phyloP scores from a whole-genome alignment of 352 stramenopile species.

The Phytophthora melonis region DNA sequence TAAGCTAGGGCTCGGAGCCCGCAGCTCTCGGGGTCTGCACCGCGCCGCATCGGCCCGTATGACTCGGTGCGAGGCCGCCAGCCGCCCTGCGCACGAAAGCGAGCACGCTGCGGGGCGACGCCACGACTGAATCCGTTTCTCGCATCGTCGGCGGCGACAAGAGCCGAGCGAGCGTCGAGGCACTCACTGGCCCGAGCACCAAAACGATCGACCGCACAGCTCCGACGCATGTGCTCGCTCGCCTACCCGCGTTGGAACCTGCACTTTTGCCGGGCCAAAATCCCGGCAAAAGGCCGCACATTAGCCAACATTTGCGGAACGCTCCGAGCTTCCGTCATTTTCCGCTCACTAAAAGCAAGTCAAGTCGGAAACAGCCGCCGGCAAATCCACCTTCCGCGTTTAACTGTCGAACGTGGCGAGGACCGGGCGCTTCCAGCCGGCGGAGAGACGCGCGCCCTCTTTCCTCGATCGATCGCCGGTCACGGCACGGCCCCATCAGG shows the following conservation, averaged over 20 bases:
- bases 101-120: constrained; percentile 6
- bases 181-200: neutral
- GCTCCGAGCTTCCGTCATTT: constrained; percentile 20
- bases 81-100: constrained; percentile 14
- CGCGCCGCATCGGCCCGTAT: constrained; percentile 12
- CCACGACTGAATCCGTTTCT: constrained; percentile 10
- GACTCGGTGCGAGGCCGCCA: constrained; percentile 17
- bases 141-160: constrained; percentile 7
- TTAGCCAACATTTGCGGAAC: constrained; percentile 28
- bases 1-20: constrained; percentile 7
- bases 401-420: constrained; percentile 16
- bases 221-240: neutral
- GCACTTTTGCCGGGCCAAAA: constrained; percentile 8
- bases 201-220: neutral
- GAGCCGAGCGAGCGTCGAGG: constrained; percentile 4
- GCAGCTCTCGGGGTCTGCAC: constrained; percentile 1
- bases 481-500: constrained; percentile 26
- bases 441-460: constrained; percentile 19
- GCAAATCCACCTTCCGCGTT: constrained; percentile 30
- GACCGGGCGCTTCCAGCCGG: constrained; percentile 2
- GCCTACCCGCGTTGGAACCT: neutral
- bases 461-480: constrained; percentile 24
- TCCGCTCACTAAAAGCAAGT: constrained; percentile 29
- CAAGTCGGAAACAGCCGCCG: neutral
- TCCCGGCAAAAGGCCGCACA: constrained; percentile 10